phyloP scores from a whole-genome alignment of 257 asterid species.

The Fraxinus cuspidata region DNA sequence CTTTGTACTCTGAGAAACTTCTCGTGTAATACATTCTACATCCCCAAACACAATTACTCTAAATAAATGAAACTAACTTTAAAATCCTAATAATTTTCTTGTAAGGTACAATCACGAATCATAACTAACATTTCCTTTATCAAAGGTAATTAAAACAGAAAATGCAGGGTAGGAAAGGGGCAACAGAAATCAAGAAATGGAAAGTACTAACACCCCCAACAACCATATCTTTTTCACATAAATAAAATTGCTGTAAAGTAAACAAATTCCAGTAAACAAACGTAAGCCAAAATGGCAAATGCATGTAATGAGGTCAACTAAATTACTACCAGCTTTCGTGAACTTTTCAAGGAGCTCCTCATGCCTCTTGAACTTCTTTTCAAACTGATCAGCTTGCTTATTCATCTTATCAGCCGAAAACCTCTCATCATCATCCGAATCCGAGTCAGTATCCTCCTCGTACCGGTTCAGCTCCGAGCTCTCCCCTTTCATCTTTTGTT shows the following conservation, averaged over 20 bases:
- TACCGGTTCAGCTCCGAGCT: constrained; percentile 27
- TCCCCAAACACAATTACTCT: background rate
- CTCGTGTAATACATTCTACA: background rate
- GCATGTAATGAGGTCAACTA: background rate
- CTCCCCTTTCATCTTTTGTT: constrained; percentile 43
- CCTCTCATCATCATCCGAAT: constrained; percentile 64
- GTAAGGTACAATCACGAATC: background rate
- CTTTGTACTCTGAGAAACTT: background rate
- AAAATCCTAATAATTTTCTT: background rate
- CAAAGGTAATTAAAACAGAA: background rate
- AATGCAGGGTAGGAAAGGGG: background rate
- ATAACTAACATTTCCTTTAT: background rate
- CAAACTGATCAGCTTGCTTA: constrained; percentile 42
- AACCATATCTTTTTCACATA: background rate
- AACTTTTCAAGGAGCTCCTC: constrained; percentile 63
- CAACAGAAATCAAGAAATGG: background rate
- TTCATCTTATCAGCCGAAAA: constrained; percentile 41
- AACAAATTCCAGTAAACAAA: background rate
- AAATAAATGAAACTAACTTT: background rate
- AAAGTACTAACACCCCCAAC: background rate
- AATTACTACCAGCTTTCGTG: constrained; percentile 60
- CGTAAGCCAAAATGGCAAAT: background rate
- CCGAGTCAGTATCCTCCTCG: constrained; percentile 78
- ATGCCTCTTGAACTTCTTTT: constrained; percentile 59
- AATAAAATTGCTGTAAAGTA: background rate